Evolutionary conservation across 2,329 filamentous ascomycete genomes (phyloP).

Genomic region (Blastomyces percursus): DNA sequence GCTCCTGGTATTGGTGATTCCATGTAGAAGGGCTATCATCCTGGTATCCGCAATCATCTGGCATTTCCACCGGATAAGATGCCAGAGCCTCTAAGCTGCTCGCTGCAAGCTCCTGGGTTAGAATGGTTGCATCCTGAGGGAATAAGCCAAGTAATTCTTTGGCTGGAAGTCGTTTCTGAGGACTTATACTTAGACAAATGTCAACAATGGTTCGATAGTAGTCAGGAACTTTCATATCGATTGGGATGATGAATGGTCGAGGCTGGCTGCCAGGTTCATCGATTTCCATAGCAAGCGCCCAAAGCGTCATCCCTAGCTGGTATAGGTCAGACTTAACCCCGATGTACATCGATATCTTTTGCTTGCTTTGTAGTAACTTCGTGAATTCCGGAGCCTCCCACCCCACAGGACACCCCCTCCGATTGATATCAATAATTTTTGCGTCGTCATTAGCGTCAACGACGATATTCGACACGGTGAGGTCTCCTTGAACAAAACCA

Average conservation of each 20-base stretch:
- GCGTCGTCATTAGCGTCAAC: constrained; percentile 75
- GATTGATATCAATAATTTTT: constrained; percentile 97
- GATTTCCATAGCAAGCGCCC: constrained; percentile 75
- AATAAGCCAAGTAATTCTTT: constrained; percentile 60
- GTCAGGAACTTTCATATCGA: constrained; percentile 50
- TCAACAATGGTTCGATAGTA: constrained; percentile 71
- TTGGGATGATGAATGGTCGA: constrained; percentile 54
- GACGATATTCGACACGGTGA: constrained; percentile 94
- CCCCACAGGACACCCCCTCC: constrained; percentile 88
- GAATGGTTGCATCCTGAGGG: constrained; percentile 33
- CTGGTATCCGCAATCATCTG: constrained; percentile 13
- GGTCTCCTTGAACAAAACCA: constrained; percentile 94
- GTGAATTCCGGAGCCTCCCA: constrained; percentile 95
- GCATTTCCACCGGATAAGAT: background rate
- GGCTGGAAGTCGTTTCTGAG: constrained; percentile 62
- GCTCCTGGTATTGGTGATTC: constrained; percentile 5
- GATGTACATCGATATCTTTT: constrained; percentile 93
- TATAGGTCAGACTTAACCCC: constrained; percentile 95
- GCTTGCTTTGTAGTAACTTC: constrained; percentile 71
- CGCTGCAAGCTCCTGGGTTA: background rate
- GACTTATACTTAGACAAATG: constrained; percentile 63
- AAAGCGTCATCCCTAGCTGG: constrained; percentile 93
- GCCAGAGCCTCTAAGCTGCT: background rate
- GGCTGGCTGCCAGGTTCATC: constrained; percentile 78
- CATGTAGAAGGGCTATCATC: constrained; percentile 6